Conservation (phyloP, 495 filamentous ascomycete species). For the Glarea lozoyensis region DNA sequence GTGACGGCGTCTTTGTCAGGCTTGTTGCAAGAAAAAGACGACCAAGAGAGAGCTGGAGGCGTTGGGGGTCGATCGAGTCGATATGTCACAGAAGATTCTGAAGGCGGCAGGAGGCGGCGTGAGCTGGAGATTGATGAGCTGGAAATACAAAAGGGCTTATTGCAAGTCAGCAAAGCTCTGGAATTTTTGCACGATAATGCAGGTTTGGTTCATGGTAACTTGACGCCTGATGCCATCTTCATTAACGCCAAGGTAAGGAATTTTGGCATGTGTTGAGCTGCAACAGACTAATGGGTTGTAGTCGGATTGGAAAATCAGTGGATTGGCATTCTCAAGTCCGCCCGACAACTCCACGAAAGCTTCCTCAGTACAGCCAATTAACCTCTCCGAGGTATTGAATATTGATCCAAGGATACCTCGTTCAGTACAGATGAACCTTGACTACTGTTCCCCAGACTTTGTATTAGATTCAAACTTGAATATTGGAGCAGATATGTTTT, state of each 20-base stretch:
- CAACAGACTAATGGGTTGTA: conserved; percentile 23
- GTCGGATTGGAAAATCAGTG: conserved; percentile 98
- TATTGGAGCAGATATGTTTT: conserved; percentile 79
- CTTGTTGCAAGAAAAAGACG: conserved; percentile 80
- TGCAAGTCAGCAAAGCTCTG: conserved; percentile 88
- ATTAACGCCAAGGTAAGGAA: conserved; percentile 77
- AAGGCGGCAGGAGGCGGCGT: conserved; percentile 61
- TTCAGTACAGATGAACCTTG: conserved; percentile 79
- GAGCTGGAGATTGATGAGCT: conserved; percentile 95
- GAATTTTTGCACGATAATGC: conserved; percentile 97
- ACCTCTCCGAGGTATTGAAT: conserved; percentile 74
- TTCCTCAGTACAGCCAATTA: conserved; percentile 63
- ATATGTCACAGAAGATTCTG: conserved; percentile 72
- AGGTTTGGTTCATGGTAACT: conserved; percentile 83
- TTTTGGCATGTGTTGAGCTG: not conserved
- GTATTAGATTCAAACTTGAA: conserved; percentile 79
- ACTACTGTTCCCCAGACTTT: conserved; percentile 93
- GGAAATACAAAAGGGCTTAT: conserved; percentile 90
- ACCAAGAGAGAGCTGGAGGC: conserved; percentile 63
- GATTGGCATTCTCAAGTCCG: conserved; percentile 79
- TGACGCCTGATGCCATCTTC: conserved; percentile 91
- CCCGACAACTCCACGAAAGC: conserved; percentile 59
- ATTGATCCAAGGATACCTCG: conserved; percentile 75
- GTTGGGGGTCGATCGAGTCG: conserved; percentile 63
- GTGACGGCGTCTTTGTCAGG: conserved; percentile 82